Percentiles rank a stretch among this genome's conserved stretches.
Conservation (phyloP, 768 basidiomycete genomes). For the button mushroom (Agaricus bisporus) region DNA sequence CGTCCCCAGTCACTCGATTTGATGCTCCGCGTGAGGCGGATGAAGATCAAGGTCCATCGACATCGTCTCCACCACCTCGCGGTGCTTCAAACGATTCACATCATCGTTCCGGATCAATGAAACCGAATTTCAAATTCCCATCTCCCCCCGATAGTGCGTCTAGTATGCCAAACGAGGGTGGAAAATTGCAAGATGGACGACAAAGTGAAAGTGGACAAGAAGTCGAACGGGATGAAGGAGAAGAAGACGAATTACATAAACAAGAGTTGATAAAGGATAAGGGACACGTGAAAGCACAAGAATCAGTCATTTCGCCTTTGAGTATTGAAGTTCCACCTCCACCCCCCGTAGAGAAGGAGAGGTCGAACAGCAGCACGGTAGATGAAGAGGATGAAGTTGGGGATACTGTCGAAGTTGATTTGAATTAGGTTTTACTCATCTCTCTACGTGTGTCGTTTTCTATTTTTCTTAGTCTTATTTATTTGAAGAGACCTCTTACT, state of each 20-base stretch:
- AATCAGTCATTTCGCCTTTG: constrained; percentile 46
- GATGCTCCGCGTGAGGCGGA: constrained; percentile 48
- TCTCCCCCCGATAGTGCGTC: constrained; percentile 20
- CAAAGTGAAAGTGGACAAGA: no score
- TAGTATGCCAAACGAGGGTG: constrained; percentile 18
- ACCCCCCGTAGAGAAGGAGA: constrained; percentile 73
- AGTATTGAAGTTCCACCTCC: constrained; percentile 77
- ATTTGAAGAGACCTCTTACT: no score
- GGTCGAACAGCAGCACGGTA: constrained; percentile 31
- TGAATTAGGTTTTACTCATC: constrained; percentile 28
- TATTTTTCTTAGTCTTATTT: neutral
- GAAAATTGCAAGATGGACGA: no score
- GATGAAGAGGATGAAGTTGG: constrained; percentile 72
- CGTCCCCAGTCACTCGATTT: constrained; percentile 23
- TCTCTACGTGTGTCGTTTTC: neutral
- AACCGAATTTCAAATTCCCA: constrained; percentile 71
- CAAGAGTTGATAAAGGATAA: neutral
- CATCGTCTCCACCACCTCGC: neutral
- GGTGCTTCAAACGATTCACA: neutral
- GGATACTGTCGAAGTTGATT: constrained; percentile 68
- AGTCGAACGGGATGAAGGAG: no score
- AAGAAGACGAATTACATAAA: neutral
- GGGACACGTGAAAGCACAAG: constrained; percentile 13
- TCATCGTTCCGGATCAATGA: constrained; percentile 70
- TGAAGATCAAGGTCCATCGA: constrained; percentile 17